Evolutionary conservation across 768 basidiomycete species (phyloP).

Genomic region (Lyophyllum shimeji): DNA sequence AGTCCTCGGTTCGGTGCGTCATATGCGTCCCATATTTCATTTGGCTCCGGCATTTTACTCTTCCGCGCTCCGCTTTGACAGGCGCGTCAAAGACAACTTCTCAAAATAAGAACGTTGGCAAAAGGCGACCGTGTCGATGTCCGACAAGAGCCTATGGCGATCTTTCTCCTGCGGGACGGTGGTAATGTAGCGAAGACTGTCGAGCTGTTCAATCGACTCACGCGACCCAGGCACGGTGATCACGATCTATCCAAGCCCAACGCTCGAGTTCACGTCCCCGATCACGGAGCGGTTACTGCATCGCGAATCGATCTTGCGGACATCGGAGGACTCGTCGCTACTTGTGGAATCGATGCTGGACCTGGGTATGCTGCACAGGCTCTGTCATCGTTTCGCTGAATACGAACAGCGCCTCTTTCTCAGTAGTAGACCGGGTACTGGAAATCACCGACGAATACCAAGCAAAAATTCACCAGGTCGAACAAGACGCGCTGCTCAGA

Average conservation of each 20-base stretch:
- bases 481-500: conserved; percentile 55
- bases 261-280: conserved; percentile 50
- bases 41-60: neutral
- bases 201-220: neutral
- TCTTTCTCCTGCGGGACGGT: conserved; percentile 71
- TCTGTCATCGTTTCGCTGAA: neutral
- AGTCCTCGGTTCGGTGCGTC: conserved; percentile 23
- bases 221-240: conserved; percentile 54
- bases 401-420: neutral
- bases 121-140: conserved; percentile 60
- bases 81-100: conserved; percentile 22
- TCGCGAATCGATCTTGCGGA: conserved; percentile 58
- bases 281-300: conserved; percentile 58
- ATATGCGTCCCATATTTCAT: neutral
- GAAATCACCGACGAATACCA: conserved; percentile 71
- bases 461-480: conserved; percentile 54
- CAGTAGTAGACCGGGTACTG: conserved; percentile 64
- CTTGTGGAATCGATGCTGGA: conserved; percentile 58
- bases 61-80: neutral
- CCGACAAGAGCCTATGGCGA: conserved; percentile 52
- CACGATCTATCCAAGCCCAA: conserved; percentile 49
- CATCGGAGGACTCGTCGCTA: conserved; percentile 58
- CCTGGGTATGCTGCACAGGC: conserved; percentile 18
- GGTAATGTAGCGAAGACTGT: neutral
- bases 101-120: conserved; percentile 30